Percentiles rank a stretch among this genome's conserved stretches.
Evolutionary conservation across 345 rosid genomes (phyloP).

Genomic region (Salix dunnii): DNA sequence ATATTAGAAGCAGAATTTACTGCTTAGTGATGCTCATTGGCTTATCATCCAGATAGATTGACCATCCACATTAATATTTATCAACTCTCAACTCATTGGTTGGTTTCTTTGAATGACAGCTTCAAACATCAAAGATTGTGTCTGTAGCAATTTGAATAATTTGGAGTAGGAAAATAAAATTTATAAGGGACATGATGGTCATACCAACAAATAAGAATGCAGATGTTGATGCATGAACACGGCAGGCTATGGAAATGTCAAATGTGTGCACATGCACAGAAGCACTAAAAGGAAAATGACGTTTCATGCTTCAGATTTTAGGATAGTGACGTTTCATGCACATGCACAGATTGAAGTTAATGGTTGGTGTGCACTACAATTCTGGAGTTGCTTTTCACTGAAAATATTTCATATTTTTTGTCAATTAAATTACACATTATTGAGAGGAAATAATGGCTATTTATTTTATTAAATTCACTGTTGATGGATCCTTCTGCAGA

Average conservation of each 20-base stretch:
- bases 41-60: background rate
- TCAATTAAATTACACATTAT: background rate
- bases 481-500: slow-evolving; percentile 36
- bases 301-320: background rate
- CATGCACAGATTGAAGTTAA: background rate
- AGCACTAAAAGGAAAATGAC: background rate
- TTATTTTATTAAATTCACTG: background rate
- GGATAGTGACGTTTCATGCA: too few species aligned
- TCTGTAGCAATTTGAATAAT: background rate
- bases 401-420: background rate
- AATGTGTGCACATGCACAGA: background rate
- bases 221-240: background rate
- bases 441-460: background rate
- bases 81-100: background rate
- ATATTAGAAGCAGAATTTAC: background rate
- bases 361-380: slow-evolving; percentile 5
- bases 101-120: background rate
- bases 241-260: background rate
- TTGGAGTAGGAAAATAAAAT: background rate
- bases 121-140: background rate
- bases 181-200: background rate
- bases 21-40: background rate
- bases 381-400: background rate
- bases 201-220: background rate
- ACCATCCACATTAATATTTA: background rate